These are phyloP conservation scores for Thermothelomyces thermophilus DNA, from an alignment of 2,329 filamentous ascomycete genomes.

Conservation along the genomic window DNA sequence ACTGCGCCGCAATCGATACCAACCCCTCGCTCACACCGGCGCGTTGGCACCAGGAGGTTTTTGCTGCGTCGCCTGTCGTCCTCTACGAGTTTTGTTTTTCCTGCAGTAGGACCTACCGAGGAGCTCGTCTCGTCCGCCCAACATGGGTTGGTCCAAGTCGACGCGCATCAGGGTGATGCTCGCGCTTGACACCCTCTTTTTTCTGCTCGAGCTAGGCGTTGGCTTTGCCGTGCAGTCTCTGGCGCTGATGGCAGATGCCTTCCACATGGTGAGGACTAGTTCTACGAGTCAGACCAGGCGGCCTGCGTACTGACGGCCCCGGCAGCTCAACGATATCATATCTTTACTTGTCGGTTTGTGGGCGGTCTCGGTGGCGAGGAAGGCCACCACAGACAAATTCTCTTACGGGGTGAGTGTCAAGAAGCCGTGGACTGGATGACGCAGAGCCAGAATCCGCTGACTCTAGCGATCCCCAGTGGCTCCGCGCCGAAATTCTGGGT, in stretches of 20 bases:
- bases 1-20: slow-evolving; percentile 2
- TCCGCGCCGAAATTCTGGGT: slow-evolving; percentile 92
- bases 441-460: neutral
- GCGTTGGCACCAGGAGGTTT: neutral
- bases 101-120: neutral
- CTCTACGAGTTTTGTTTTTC: neutral
- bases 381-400: slow-evolving; percentile 81
- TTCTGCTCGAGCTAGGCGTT: slow-evolving; percentile 77
- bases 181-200: slow-evolving; percentile 82
- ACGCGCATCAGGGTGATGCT: slow-evolving; percentile 90
- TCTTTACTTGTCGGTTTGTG: slow-evolving; percentile 88
- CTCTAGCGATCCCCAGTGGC: slow-evolving; percentile 56
- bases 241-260: slow-evolving; percentile 90
- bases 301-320: slow-evolving; percentile 18
- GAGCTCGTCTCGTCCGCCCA: slow-evolving; percentile 12
- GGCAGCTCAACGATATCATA: slow-evolving; percentile 89
- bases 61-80: neutral
- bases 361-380: slow-evolving; percentile 85
- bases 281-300: neutral
- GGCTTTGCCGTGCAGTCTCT: slow-evolving; percentile 87
- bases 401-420: slow-evolving; percentile 73
- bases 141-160: slow-evolving; percentile 86
- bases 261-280: slow-evolving; percentile 78
- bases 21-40: neutral
- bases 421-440: no score